Evolutionary conservation across 306 rosid species (phyloP).

Genomic region (Malus domestica): DNA sequence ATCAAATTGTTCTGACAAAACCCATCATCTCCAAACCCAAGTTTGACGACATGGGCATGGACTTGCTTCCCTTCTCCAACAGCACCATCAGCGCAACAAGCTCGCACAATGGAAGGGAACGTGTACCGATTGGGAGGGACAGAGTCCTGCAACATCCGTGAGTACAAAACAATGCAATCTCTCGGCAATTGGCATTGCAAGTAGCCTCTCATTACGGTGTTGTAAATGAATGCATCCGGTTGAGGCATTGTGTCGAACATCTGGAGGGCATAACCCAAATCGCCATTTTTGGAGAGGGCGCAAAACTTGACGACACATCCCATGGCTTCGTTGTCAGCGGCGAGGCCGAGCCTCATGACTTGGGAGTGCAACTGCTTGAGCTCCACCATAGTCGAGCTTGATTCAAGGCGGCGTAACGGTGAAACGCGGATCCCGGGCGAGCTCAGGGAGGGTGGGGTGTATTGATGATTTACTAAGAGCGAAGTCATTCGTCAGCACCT

Average conservation of each 20-base stretch:
- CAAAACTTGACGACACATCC: conserved; percentile 49
- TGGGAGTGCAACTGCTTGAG: conserved; percentile 54
- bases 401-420: conserved; percentile 4
- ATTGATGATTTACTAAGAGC: conserved; percentile 22
- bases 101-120: conserved; percentile 41
- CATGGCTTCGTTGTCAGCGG: conserved; percentile 41
- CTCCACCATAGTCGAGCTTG: conserved; percentile 46
- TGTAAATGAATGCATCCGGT: conserved; percentile 56
- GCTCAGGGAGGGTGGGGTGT: not conserved
- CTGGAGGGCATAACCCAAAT: conserved; percentile 41
- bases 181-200: conserved; percentile 10
- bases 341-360: conserved; percentile 45
- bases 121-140: conserved; percentile 44
- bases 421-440: conserved; percentile 2
- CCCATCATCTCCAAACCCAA: conserved; percentile 32
- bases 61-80: conserved; percentile 36
- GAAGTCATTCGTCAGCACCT: conserved; percentile 4
- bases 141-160: conserved; percentile 35
- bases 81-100: conserved; percentile 28
- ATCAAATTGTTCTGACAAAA: conserved; percentile 40
- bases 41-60: conserved; percentile 55
- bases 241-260: conserved; percentile 34
- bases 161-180: conserved; percentile 34
- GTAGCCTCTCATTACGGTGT: conserved; percentile 43
- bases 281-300: conserved; percentile 30